Base-by-base conservation (phyloP, 1,284 basidiomycete genomes). In the Malassezia pachydermatis region DNA sequence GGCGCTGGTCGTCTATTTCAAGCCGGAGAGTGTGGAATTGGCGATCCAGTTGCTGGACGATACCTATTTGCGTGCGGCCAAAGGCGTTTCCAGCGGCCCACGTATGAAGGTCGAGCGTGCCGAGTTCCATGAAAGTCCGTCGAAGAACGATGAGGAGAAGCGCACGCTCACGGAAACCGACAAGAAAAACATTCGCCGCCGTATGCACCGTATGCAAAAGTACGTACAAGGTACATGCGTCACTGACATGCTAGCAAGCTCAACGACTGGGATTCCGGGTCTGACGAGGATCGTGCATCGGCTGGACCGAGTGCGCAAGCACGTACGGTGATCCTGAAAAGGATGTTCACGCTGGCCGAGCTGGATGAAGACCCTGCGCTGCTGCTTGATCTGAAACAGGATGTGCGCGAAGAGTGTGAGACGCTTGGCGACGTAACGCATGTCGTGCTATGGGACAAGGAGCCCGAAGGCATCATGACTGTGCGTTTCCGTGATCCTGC, bases 361-460 rank as follows among this genome's bases (percentile, higher is more conserved):
- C 78, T 99, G 1, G 83, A 88, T 29, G 81, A 87, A 60, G 92
- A 99, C 63, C 78, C 87, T 0, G 79, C 84, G 4, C 74, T 98
- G 17, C 75, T 96, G 10, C 78, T 98, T 9, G 92, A 98, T 62
- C 78, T 96, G 43, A 95, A 95, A 67, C 85, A 94, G 61, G 92
- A 98, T 60, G 89, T 98, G 8, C 79, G 92, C 47, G 88, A 94
- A 32, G 92, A 99, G 67, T 94, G 88, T 57, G 83, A 84, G 43
- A 28, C 38, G 16, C 73, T 98, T 10, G 94, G 94, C n/a, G 82
- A 87, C 58, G 92, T 98, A 2, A 98, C 90, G 1, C 95, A 88
- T 63, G 86, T 96, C 0, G 82, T 88, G n/a, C 73, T 99, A 25
- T 98, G 92, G 72, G 92, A 98, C 88, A 80, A 83, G 75, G 94